phyloP scores from a whole-genome alignment of 2,329 filamentous ascomycete species.

The Beauveria sp. region DNA sequence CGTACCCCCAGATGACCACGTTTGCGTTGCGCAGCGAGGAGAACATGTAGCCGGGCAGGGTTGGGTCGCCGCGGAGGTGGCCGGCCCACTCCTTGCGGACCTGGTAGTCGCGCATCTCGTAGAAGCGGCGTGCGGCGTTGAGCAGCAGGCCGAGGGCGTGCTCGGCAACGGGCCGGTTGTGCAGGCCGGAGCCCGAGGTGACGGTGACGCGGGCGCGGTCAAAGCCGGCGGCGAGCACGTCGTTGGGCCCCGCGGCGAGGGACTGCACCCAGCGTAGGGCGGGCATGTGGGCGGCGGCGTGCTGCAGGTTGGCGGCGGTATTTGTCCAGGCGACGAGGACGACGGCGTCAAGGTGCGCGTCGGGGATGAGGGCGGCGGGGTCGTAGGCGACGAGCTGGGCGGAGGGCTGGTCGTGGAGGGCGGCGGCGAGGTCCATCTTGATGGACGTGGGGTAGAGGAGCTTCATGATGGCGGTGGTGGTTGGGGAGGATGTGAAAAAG shows the following conservation, averaged over 20 bases:
- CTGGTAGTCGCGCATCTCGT: slow-evolving; percentile 57
- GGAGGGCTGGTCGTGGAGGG: background rate
- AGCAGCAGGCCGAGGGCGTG: slow-evolving; percentile 54
- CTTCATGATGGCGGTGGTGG: slow-evolving; percentile 41
- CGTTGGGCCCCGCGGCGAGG: slow-evolving; percentile 58
- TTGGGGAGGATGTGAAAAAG: background rate
- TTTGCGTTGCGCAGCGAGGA: slow-evolving; percentile 52
- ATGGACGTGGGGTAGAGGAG: slow-evolving; percentile 60
- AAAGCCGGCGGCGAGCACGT: slow-evolving; percentile 55
- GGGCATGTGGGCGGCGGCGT: slow-evolving; percentile 47
- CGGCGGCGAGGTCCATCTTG: slow-evolving; percentile 39
- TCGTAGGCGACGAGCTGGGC: slow-evolving; percentile 36
- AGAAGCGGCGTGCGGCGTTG: slow-evolving; percentile 47
- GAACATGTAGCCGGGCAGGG: slow-evolving; percentile 47
- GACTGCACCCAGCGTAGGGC: slow-evolving; percentile 59
- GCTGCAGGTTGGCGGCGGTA: slow-evolving; percentile 47
- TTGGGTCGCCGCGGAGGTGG: slow-evolving; percentile 48
- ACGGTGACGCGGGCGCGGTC: slow-evolving; percentile 41
- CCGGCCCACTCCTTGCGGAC: slow-evolving; percentile 48
- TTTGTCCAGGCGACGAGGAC: slow-evolving; percentile 58
- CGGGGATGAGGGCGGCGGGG: slow-evolving; percentile 46
- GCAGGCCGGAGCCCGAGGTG: slow-evolving; percentile 55
- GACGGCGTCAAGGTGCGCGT: slow-evolving; percentile 50
- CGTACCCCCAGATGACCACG: slow-evolving; percentile 57
- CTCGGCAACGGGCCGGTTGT: slow-evolving; percentile 59